A percentile compares a stretch with the other conserved stretches of the same genome.
Evolutionary conservation across 306 rosid genomes (phyloP).

Genomic region (Quercus engelmannii): DNA sequence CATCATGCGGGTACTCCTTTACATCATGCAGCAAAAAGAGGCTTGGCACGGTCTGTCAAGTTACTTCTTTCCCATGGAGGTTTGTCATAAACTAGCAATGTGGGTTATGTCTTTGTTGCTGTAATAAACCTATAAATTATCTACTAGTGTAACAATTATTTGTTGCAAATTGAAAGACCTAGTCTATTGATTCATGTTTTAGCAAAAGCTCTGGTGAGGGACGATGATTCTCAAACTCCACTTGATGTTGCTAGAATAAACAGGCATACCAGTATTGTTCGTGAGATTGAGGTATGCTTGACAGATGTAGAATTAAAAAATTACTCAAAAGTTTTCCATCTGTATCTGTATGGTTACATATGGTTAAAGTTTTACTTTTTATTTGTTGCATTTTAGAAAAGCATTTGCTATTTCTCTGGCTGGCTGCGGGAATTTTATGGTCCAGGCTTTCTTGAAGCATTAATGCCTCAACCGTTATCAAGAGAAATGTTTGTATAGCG

Average conservation of each 20-base stretch:
- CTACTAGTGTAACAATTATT: not conserved
- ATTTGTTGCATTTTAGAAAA: constrained; percentile 10
- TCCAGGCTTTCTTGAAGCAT: constrained; percentile 17
- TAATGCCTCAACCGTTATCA: constrained; percentile 1
- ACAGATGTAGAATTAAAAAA: not conserved
- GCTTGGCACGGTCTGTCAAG: constrained; percentile 3
- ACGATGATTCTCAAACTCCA: constrained; percentile 27
- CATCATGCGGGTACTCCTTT: constrained; percentile 24
- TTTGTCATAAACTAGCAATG: not conserved
- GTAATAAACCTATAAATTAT: not conserved
- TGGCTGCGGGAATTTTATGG: constrained; percentile 18
- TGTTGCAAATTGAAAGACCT: not conserved
- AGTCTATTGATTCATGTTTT: not conserved
- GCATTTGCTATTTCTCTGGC: constrained; percentile 24
- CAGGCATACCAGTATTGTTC: constrained; percentile 11
- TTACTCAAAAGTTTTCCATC: not conserved
- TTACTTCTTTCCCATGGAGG: constrained; percentile 26
- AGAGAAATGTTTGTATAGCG: not conserved
- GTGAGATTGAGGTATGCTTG: constrained; percentile 19
- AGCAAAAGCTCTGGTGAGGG: constrained; percentile 20
- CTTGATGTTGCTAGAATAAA: constrained; percentile 21
- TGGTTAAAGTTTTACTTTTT: not conserved
- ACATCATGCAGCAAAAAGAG: constrained; percentile 23
- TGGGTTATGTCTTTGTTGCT: not conserved
- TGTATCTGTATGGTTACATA: not conserved